A percentile compares a stretch with the other conserved stretches of the same genome.
Conservation (phyloP, 2,329 filamentous ascomycete genomes). For the Mycosphaerella arachidis region DNA sequence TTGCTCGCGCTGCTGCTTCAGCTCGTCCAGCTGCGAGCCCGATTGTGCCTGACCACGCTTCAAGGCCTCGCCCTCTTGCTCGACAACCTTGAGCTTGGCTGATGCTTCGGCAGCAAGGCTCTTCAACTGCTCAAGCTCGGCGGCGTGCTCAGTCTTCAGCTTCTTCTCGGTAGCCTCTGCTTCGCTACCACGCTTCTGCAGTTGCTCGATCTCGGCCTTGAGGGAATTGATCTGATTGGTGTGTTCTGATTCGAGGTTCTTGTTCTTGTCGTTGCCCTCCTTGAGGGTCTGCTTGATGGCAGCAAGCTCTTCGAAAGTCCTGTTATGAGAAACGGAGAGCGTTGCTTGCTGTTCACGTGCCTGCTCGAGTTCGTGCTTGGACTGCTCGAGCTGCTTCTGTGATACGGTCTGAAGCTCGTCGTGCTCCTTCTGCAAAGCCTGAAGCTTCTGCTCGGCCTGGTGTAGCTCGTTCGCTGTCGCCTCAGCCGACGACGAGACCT, state of each 20-base stretch:
- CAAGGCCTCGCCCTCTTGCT: slow-evolving; percentile 13
- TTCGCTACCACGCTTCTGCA: slow-evolving; percentile 13
- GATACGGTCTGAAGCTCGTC: slow-evolving; percentile 16
- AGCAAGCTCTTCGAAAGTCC: slow-evolving; percentile 20
- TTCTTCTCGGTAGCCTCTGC: slow-evolving; percentile 16
- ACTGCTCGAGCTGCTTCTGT: slow-evolving; percentile 12
- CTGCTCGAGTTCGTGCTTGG: slow-evolving; percentile 18
- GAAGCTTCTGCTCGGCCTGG: slow-evolving; percentile 12
- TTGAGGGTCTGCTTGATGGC: slow-evolving; percentile 4
- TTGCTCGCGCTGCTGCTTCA: slow-evolving; percentile 13
- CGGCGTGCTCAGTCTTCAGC: slow-evolving; percentile 15
- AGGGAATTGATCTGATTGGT: slow-evolving; percentile 6
- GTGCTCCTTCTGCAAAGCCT: slow-evolving; percentile 15
- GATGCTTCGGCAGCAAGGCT: slow-evolving; percentile 15
- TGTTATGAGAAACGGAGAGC: slow-evolving; percentile 23
- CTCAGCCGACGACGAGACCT: slow-evolving; percentile 9
- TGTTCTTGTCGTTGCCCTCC: slow-evolving; percentile 4
- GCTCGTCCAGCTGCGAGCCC: slow-evolving; percentile 14
- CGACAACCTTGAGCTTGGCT: slow-evolving; percentile 15
- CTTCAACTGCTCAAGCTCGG: slow-evolving; percentile 16
- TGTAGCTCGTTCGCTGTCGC: slow-evolving; percentile 13
- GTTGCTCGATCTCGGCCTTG: slow-evolving; percentile 16
- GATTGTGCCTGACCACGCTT: slow-evolving; percentile 16
- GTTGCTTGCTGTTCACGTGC: slow-evolving; percentile 18
- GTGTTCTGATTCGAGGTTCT: slow-evolving; percentile 1